Base-by-base conservation (phyloP, 73 alveolate genomes). In the Tetrahymena thermophila region DNA sequence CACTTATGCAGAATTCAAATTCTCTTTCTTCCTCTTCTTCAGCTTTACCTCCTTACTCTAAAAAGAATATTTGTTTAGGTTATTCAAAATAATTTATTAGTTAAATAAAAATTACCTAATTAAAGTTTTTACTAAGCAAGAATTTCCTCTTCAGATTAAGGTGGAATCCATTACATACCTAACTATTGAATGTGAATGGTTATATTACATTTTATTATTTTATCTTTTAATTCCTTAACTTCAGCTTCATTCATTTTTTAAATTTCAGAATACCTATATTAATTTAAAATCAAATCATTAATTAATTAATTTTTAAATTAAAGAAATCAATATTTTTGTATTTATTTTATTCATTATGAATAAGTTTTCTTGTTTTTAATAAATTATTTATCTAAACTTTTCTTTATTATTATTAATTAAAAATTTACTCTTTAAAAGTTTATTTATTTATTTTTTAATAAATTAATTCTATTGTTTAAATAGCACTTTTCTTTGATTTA, bases 171-270 rank as follows among this genome's bases (percentile, higher is more conserved):
- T 19, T 96, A 96, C 43, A 98, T 96, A 17, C 99, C 99, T 35
- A 98, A 96, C 89, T 98, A 97, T 96, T 98, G 97, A 85, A 97
- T 97, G 84, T 98, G 99, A 37, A 98, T 97, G 7, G 98, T 98
- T 96, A 98, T 97, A 93, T 98, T 99, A 58, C 99, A 98, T 94
- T 98, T 97, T 21, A 97, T 85, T 38, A 98, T 98, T 93, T 97
- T 97, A 55, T 97, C 97, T 56, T 97, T 97, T 34, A 98, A 94
- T 58, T 98, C 98, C 50, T 97, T 94, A 0, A 97, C 99, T 95
- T 98, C 99, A 25, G 94, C 94, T 95, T 98, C 99, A 96, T 98
- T 98, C 99, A 98, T 98, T 1, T 97, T 94, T 97, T 98, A 96
- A 57, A 98, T 98, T 84, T 98, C 99, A 85, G 97, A 96, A 95